phyloP scores from a whole-genome alignment of 371 early-diverging fungal species.

The Mortierella sp. region DNA sequence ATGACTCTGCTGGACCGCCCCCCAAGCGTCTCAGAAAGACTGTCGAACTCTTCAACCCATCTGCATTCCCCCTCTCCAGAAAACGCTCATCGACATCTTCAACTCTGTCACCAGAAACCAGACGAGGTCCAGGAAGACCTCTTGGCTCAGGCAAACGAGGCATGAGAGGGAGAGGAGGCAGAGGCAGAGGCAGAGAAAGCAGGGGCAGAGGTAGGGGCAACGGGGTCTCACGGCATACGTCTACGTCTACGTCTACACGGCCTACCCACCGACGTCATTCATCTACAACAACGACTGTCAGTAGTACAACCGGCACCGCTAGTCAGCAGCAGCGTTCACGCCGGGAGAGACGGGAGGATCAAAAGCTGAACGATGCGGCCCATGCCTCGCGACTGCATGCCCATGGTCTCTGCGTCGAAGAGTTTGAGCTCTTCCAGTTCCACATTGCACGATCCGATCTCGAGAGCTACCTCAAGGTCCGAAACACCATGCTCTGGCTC shows the following conservation, averaged over 20 bases:
- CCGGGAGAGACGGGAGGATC: constrained; percentile 20
- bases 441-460: constrained; percentile 34
- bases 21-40: constrained; percentile 15
- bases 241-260: not conserved
- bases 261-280: not conserved
- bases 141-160: too few relatives aligned
- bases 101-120: not conserved
- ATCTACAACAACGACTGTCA: not conserved
- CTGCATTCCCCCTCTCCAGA: constrained; percentile 1
- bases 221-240: too few relatives aligned
- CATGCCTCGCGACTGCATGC: constrained; percentile 51
- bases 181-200: not conserved
- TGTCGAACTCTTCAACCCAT: not conserved
- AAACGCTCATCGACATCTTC: constrained; percentile 3
- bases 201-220: not conserved
- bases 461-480: constrained; percentile 41
- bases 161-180: too few relatives aligned
- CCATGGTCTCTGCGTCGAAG: constrained; percentile 35
- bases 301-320: not conserved
- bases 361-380: constrained; percentile 40
- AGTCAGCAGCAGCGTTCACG: not conserved
- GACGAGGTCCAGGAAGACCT: not conserved
- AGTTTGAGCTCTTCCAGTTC: constrained; percentile 48
- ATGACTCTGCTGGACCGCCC: not conserved
- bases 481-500: constrained; percentile 55